Evolutionary conservation across 169 alveolate genomes (phyloP), one percentile per base, ranked within the genome.

Genomic region (Plasmodium vivax): DNA sequence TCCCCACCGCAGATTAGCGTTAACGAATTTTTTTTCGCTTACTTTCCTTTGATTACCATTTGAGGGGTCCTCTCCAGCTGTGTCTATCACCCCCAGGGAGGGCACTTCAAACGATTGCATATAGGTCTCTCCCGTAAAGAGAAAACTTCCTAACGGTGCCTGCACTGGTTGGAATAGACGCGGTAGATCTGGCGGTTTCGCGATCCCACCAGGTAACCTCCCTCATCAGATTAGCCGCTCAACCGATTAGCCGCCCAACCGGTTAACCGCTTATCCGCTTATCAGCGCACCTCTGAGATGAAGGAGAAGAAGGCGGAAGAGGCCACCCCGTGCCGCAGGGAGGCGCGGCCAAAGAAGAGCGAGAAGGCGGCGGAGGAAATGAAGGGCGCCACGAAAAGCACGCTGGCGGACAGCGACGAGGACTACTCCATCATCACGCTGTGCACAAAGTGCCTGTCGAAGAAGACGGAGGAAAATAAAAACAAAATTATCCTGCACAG

Each of bases 381-480:
- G 32, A 84, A 84, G 34, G 45, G 92, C 0, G 47, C 79, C 30
- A 85, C 93, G 68, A 85, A 85, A 12, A 85, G 93, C 58, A 85
- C 93, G 10, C 23, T 85, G 51, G 84, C 93, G 12, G 93, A 85
- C 45, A 75, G 93, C 71, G 93, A 85, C 43, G 93, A 85, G 6
- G 93, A 85, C 23, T 85, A 85, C 45, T 85, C 93, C 12, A 85
- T 85, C 41, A 85, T 85, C 10, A 85, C 93, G 14, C 27, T 85
- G 45, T 85, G 93, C 41, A 85, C 93, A 30, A 85, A 85, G 19
- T 85, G 93, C n/a, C 62, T 85, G 81, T 85, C 93, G 19, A 74
- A 75, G 54, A 85, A 85, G 54, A 51, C 83, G 41, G 93, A 74
- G 30, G 93, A 51, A 30, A 85, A 77, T 85, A 85, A 85, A 7